Base-by-base conservation (phyloP, 1,139 yeast genomes). In the Meyerozyma sp. region DNA sequence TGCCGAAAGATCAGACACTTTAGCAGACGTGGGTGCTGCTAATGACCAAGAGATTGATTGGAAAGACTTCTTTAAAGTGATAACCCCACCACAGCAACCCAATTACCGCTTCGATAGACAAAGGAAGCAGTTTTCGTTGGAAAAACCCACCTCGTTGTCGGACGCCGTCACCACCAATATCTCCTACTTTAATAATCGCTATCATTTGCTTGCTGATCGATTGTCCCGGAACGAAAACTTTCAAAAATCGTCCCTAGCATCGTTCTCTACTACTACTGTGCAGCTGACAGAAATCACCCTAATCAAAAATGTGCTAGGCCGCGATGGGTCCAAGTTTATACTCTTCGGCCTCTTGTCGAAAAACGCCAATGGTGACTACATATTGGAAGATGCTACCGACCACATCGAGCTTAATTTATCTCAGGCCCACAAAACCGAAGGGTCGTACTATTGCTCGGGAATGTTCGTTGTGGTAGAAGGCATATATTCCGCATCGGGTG, bases 381-480 rank as follows among this genome's bases (percentile, higher is more conserved):
- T 80, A 42, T 61, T 94, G 27, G 96, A 90, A 58, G 99, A 94
- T 60, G 75, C 83, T 3, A 79, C 91, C 1, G 96, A 90, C 49
- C 66, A 74, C 40, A 81, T 93, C n/a, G 85, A 80, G 52, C 66
- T 93, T 25, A 87, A 85, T 45, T 61, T 91, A 13, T 66, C 76
- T 1, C 87, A 84, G 49, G 72, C 93, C 0, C 67, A 73, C 14
- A 85, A 88, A 39, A 75, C 84, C 1, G 73, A 73, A 11, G 90
- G 86, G 0, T 75, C 85, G 2, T 91, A 80, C 56, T 87, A 83
- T 55, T 79, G 82, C 2, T 78, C 85, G 1, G 98, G 98, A 1
- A 82, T 84, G 70, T 81, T 85, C 54, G 79, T 89, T 1, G 68
- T 91, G 4, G 85, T 85, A 38, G 95, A 90, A 57, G 99, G 99